A percentile compares a stretch with the other conserved stretches of the same genome.
Conservation (phyloP, 2,329 filamentous ascomycete species). For the Beauveria scarabaeidicola region DNA sequence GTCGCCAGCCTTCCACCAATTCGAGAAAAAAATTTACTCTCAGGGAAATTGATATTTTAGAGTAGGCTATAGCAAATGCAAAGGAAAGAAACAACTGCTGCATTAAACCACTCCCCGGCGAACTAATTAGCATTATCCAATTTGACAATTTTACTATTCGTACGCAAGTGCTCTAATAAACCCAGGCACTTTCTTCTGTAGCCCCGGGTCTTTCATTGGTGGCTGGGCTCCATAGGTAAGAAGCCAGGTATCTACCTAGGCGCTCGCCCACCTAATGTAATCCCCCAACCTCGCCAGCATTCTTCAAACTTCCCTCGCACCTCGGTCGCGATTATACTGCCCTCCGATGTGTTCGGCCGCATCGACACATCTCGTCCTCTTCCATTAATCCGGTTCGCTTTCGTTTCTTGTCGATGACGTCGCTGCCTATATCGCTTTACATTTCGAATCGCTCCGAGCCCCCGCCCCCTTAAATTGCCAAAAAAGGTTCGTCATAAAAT, state of each 20-base stretch:
- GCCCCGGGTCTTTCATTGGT: not conserved
- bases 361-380: constrained; percentile 18
- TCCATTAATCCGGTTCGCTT: constrained; percentile 13
- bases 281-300: constrained; percentile 7
- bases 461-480: constrained; percentile 7
- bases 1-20: too few species aligned
- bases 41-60: not conserved
- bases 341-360: constrained; percentile 25
- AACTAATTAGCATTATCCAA: too few species aligned
- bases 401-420: constrained; percentile 22
- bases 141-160: too few species aligned
- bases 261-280: not conserved
- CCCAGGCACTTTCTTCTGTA: not conserved
- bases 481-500: constrained; percentile 8
- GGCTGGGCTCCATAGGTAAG: constrained; percentile 4
- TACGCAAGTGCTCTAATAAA: not conserved
- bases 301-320: constrained; percentile 5
- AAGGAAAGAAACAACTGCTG: not conserved
- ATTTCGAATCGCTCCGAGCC: not conserved
- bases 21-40: not conserved
- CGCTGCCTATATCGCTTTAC: constrained; percentile 7
- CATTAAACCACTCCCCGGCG: not conserved
- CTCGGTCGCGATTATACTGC: constrained; percentile 7
- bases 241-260: not conserved
- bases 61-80: not conserved